Evolutionary conservation across 169 alveolate genomes (phyloP).

Genomic region (Eimeria maxima): DNA sequence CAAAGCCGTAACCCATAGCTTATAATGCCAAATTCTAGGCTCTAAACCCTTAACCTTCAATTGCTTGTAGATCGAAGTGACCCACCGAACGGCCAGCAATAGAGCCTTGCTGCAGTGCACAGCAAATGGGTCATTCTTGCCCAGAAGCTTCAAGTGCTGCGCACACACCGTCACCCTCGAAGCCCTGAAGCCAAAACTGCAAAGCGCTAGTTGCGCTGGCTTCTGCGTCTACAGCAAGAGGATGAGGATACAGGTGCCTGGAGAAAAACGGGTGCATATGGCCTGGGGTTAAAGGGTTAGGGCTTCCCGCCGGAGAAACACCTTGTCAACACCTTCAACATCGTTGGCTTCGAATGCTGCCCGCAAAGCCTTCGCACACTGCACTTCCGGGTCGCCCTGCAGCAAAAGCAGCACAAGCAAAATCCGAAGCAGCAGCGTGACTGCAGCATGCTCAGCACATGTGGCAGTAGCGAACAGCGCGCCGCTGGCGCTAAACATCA

Average conservation of each 20-base stretch:
- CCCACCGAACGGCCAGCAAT: slow-evolving; percentile 60
- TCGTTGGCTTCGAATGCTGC: slow-evolving; percentile 66
- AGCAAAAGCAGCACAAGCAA: neutral
- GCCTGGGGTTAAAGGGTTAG: slow-evolving; percentile 3
- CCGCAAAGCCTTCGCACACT: slow-evolving; percentile 53
- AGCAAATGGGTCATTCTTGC: slow-evolving; percentile 41
- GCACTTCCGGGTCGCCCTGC: slow-evolving; percentile 65
- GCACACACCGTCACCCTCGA: slow-evolving; percentile 22
- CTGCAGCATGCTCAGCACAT: neutral
- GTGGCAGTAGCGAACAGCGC: neutral
- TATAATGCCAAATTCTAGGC: neutral
- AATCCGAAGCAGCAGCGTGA: neutral
- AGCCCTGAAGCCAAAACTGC: neutral
- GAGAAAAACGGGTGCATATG: neutral
- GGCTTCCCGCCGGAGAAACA: neutral
- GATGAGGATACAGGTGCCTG: neutral
- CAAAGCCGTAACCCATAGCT: neutral
- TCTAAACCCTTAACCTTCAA: neutral
- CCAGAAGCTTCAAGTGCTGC: slow-evolving; percentile 54
- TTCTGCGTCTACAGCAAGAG: neutral
- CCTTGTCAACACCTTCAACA: slow-evolving; percentile 61
- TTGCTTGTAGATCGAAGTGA: neutral
- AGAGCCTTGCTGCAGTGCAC: slow-evolving; percentile 39
- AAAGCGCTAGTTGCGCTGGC: neutral
- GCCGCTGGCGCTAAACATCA: neutral